These are phyloP conservation scores for Halocafeteria seosinensis DNA, from an alignment of 108 stramenopile genomes.

Conservation along the genomic window DNA sequence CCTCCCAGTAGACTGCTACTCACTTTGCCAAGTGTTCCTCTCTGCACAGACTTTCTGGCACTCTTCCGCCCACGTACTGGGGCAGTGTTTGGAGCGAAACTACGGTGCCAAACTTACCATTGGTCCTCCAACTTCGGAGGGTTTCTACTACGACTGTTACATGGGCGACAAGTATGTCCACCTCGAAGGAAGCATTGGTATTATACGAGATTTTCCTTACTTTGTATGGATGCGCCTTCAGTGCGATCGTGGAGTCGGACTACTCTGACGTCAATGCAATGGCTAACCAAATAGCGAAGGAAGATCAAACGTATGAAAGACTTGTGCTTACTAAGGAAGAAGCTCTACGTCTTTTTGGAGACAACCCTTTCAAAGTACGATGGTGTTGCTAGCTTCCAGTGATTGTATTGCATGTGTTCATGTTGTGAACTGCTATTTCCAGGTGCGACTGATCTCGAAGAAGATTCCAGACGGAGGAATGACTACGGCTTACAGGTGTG, in stretches of 20 bases:
- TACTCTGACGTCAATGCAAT: conserved; percentile 63
- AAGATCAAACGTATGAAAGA: conserved; percentile 88
- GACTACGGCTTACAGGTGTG: conserved; percentile 91
- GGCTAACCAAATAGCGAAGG: conserved; percentile 57
- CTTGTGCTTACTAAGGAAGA: conserved; percentile 93
- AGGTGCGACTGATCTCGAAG: conserved; percentile 64
- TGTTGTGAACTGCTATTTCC: too few species aligned
- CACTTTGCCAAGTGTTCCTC: too few species aligned
- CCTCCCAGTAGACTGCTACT: conserved; percentile 13
- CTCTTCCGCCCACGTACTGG: conserved; percentile 86
- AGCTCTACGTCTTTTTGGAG: conserved; percentile 76
- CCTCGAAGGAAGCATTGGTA: too few species aligned
- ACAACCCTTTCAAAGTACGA: conserved; percentile 99
- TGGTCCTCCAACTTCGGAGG: conserved; percentile 78
- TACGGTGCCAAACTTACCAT: conserved; percentile 80
- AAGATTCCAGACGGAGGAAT: conserved; percentile 81
- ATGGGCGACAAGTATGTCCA: too few species aligned
- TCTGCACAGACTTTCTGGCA: conserved; percentile 99
- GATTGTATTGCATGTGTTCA: too few species aligned
- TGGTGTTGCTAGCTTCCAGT: too few species aligned
- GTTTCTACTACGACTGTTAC: conserved; percentile 98
- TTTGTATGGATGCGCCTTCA: too few species aligned
- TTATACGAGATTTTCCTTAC: neutral
- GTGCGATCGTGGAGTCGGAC: conserved; percentile 73
- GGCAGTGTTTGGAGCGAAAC: conserved; percentile 79